Evolutionary conservation across 495 filamentous ascomycete genomes (phyloP), one percentile per base, ranked within the genome.

Genomic region (Aspergillus mulundensis): DNA sequence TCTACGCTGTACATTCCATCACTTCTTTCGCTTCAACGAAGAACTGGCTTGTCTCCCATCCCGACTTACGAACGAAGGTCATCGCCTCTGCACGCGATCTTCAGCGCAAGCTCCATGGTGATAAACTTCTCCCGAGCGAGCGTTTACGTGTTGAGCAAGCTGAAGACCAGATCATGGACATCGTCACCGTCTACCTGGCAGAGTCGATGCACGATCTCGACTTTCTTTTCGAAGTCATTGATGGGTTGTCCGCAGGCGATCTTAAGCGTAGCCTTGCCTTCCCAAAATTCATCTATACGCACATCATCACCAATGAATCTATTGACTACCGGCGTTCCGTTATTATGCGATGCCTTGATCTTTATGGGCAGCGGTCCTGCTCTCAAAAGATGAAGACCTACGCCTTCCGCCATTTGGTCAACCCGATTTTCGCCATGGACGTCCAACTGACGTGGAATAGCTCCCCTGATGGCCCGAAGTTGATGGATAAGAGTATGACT

Each of bases 341-440:
- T 11, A 83, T 97, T 18, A 84, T 91, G 66, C 84, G 89, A 39
- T 95, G 90, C 62, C 82, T 97, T 30, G 91, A 97, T 42, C 77
- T 95, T 2, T 98, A 96, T 66, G 85, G 89, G 24, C 82, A 84
- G 21, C 87, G 85, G 50, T 81, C 76, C 43, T 87, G 87, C 11
- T 83, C 86, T 0, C 91, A 97, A 67, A 89, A 87, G 75, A 88
- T 87, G 38, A 97, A 97, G 69, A 92, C 90, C 25, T 99, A 96
- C 67, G 81, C 91, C 8, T 90, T 97, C 63, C 89, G 87, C 58
- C 82, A 96, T 61, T 77, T 99, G 21, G 89, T 97, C 48, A 99
- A 99, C 65, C 94, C 95, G 0, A 95, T 97, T 40, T 83, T 99
- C 44, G 93, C 94, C 2, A 96, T 95, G 91, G 95, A 99, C 70